phyloP scores from a whole-genome alignment of 495 filamentous ascomycete genomes.

The Paragyromitra xinjiangensis region DNA sequence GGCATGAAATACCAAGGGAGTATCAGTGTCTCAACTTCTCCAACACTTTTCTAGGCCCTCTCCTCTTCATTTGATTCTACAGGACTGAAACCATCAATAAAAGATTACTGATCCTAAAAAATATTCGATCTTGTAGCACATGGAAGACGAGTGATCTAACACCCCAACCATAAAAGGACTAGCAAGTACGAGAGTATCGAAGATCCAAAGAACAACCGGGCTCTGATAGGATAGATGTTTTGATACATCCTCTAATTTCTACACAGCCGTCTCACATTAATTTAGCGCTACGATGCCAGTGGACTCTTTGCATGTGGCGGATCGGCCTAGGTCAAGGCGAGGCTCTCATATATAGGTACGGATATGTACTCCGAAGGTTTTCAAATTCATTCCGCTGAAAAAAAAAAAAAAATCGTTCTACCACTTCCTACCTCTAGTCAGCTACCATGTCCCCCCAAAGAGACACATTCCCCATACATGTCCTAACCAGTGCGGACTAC shows the following conservation, averaged over 20 bases:
- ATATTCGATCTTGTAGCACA: neutral
- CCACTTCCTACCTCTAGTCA: neutral
- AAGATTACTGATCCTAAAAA: neutral
- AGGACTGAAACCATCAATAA: slow-evolving; percentile 1
- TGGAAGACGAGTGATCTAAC: neutral
- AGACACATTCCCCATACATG: slow-evolving; percentile 2
- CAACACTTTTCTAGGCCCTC: neutral
- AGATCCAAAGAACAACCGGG: neutral
- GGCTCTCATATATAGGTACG: slow-evolving; percentile 8
- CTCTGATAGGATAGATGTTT: neutral
- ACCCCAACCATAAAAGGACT: neutral
- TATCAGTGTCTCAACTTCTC: neutral
- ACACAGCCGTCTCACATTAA: neutral
- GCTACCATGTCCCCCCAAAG: slow-evolving; percentile 3
- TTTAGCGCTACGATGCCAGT: neutral
- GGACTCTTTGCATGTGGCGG: slow-evolving; percentile 2
- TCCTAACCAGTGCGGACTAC: slow-evolving; percentile 22
- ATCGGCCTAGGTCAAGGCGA: neutral
- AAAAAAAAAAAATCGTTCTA: neutral
- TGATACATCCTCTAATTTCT: neutral
- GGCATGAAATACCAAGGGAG: neutral
- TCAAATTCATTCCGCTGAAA: neutral
- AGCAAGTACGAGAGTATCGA: neutral
- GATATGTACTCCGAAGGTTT: neutral
- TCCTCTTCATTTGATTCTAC: neutral